A percentile compares a stretch with the other conserved stretches of the same genome.
Evolutionary conservation across 495 filamentous ascomycete genomes (phyloP).

Genomic region (Tetracladium marchalianum): DNA sequence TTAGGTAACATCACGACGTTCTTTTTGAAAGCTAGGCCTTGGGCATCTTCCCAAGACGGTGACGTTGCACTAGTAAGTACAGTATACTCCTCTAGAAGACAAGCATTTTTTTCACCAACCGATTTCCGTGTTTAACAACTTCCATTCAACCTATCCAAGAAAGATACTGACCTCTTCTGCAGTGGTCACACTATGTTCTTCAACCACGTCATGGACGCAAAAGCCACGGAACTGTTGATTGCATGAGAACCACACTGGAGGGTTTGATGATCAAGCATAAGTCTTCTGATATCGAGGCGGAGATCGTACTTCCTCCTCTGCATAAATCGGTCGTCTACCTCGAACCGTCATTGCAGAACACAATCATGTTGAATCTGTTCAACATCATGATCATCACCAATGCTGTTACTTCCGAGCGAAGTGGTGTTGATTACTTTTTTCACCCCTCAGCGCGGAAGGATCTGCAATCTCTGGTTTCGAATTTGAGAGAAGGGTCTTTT

Average conservation of each 20-base stretch:
- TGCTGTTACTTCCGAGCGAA: conserved; percentile 78
- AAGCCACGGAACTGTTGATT: conserved; percentile 44
- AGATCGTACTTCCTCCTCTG: conserved; percentile 55
- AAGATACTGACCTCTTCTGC: no score
- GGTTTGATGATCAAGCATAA: conserved; percentile 74
- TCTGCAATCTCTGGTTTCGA: conserved; percentile 57
- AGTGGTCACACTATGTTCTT: conserved; percentile 68
- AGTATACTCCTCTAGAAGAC: no score
- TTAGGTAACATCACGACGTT: conserved; percentile 58
- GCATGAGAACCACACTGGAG: conserved; percentile 61
- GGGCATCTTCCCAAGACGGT: conserved; percentile 48
- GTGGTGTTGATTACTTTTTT: conserved; percentile 82
- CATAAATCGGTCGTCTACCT: conserved; percentile 63
- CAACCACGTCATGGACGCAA: conserved; percentile 43
- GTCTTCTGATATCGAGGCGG: conserved; percentile 54
- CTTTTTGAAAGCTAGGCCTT: conserved; percentile 70
- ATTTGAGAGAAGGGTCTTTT: conserved; percentile 80
- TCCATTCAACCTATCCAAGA: no score
- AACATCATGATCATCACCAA: conserved; percentile 73
- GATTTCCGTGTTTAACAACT: no score
- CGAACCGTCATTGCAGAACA: conserved; percentile 76
- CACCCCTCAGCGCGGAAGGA: conserved; percentile 57
- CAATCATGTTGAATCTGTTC: conserved; percentile 75
- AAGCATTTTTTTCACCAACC: no score
- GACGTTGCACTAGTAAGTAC: conserved; percentile 14